phyloP scores from a whole-genome alignment of 2,329 filamentous ascomycete species.

The Thelonectria blattea region DNA sequence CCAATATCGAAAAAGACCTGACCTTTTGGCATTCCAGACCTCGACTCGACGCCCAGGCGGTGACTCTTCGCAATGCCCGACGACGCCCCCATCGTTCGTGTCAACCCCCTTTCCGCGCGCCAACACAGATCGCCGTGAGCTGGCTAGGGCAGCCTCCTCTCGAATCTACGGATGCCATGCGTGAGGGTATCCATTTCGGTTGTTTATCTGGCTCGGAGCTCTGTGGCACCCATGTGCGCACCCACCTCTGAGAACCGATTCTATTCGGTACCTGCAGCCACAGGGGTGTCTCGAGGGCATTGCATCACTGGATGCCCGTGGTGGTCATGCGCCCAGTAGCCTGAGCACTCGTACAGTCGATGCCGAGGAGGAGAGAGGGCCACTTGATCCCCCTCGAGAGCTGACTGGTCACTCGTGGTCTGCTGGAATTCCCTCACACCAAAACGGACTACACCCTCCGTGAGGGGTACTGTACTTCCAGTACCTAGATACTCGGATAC shows the following conservation, averaged over 20 bases:
- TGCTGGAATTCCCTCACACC: slow-evolving; percentile 17
- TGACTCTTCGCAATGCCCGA: neutral
- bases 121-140: neutral
- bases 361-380: neutral
- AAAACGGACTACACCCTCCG: slow-evolving; percentile 1
- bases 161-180: neutral
- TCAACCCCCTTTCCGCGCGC: neutral
- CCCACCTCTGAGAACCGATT: neutral
- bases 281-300: slow-evolving; percentile 4
- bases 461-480: neutral
- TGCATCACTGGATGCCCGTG: neutral
- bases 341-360: neutral
- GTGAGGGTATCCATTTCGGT: neutral
- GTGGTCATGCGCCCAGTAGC: neutral
- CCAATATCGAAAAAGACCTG: neutral
- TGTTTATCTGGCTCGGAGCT: neutral
- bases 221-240: slow-evolving; percentile 1
- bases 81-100: neutral
- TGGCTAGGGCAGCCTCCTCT: neutral
- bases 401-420: neutral
- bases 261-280: slow-evolving; percentile 19
- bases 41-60: no score
- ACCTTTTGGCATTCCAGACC: neutral
- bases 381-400: slow-evolving; percentile 1
- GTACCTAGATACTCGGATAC: neutral